A percentile compares a stretch with the other conserved stretches of the same genome.
These are phyloP conservation scores for Starmerella potacharoeniae DNA, from an alignment of 805 yeast species.

Conservation along the genomic window DNA sequence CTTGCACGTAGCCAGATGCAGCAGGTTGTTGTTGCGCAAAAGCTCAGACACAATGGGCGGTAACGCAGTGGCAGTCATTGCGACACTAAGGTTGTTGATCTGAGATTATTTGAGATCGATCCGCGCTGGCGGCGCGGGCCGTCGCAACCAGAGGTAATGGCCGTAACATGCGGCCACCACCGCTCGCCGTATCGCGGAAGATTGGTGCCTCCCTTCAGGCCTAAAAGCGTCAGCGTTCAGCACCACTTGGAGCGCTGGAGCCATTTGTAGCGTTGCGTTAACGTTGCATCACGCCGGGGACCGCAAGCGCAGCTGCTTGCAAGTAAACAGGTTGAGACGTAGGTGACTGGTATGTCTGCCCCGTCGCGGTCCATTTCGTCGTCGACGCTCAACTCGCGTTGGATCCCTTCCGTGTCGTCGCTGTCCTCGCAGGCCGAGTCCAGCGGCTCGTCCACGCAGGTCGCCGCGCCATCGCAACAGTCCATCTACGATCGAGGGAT, in stretches of 20 bases:
- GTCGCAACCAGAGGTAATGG: neutral
- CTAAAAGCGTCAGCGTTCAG: no score
- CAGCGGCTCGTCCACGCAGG: neutral
- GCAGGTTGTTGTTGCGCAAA: slow-evolving; percentile 25
- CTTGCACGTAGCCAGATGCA: slow-evolving; percentile 74
- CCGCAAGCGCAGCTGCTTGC: no score
- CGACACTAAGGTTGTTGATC: neutral
- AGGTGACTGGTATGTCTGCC: neutral
- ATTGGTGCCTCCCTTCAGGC: no score
- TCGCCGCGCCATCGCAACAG: slow-evolving; percentile 1
- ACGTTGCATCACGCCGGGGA: no score
- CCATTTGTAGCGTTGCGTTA: neutral
- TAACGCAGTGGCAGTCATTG: slow-evolving; percentile 2
- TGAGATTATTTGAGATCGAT: neutral
- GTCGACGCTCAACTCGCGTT: slow-evolving; percentile 3
- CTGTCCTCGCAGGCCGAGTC: slow-evolving; percentile 3
- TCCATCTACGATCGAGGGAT: slow-evolving; percentile 57
- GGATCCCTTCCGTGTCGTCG: slow-evolving; percentile 9
- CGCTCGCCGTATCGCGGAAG: no score
- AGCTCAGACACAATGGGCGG: slow-evolving; percentile 16
- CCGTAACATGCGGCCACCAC: neutral
- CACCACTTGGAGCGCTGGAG: no score
- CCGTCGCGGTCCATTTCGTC: slow-evolving; percentile 3
- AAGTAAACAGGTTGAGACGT: neutral
- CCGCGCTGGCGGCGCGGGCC: no score